Conservation (phyloP, 1,284 basidiomycete genomes). For the Boletellus dicymbophilus region DNA sequence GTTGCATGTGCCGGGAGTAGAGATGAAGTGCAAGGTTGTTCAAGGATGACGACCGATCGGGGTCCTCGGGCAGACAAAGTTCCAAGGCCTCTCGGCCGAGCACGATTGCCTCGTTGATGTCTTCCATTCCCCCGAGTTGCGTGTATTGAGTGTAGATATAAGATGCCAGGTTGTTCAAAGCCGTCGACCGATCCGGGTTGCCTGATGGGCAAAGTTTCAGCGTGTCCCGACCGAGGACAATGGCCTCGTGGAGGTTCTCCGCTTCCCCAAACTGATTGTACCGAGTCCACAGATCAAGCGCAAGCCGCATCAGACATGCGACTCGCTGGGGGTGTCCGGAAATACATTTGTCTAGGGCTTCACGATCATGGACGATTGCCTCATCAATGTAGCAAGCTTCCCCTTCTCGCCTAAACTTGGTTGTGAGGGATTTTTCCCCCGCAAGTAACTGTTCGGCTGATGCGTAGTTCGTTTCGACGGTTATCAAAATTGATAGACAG, state of each 20-base stretch:
- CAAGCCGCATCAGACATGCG: neutral
- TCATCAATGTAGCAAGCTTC: neutral
- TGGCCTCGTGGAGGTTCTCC: constrained; percentile 4
- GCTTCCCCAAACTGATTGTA: neutral
- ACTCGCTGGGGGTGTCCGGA: neutral
- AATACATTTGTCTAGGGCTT: neutral
- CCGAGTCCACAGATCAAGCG: neutral
- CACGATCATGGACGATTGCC: neutral
- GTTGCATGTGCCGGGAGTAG: no score
- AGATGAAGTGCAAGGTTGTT: no score
- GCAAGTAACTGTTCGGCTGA: no score
- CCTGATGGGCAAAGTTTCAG: neutral
- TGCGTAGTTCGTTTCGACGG: no score
- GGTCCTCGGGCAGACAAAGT: no score
- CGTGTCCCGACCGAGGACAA: neutral
- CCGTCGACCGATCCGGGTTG: neutral
- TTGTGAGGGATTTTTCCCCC: no score
- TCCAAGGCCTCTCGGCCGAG: no score
- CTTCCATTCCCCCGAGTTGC: no score
- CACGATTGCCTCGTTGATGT: no score
- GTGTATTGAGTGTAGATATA: neutral
- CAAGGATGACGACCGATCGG: no score
- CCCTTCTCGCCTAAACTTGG: neutral
- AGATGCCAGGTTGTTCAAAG: neutral
- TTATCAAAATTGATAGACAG: no score